Conservation (phyloP, 495 filamentous ascomycete genomes). For the Aspergillus cavernicola region DNA sequence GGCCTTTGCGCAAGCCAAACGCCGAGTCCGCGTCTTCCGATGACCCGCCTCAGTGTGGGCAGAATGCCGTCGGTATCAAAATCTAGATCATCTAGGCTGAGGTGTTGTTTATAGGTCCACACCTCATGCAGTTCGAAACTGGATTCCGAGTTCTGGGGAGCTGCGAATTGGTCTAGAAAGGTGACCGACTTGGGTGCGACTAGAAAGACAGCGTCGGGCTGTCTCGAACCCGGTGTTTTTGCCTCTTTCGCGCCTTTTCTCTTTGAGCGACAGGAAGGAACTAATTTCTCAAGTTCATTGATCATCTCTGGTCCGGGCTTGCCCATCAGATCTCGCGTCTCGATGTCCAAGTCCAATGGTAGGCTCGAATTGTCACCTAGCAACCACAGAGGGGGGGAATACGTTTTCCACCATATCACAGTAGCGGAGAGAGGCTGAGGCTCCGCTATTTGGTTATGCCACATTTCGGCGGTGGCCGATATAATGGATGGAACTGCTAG, state of each 20-base stretch:
- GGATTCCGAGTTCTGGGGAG: constrained; percentile 23
- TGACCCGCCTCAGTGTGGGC: constrained; percentile 66
- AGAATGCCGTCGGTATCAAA: constrained; percentile 79
- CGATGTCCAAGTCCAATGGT: constrained; percentile 48
- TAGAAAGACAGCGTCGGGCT: constrained; percentile 51
- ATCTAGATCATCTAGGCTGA: constrained; percentile 92
- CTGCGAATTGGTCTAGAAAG: constrained; percentile 62
- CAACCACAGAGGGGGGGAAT: constrained; percentile 89
- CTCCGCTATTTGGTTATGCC: constrained; percentile 17
- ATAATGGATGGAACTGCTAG: constrained; percentile 44
- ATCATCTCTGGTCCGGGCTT: constrained; percentile 60
- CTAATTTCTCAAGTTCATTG: constrained; percentile 45
- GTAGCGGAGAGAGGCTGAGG: constrained; percentile 52
- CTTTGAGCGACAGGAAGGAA: constrained; percentile 51
- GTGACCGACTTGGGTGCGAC: constrained; percentile 67
- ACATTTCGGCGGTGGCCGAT: constrained; percentile 11
- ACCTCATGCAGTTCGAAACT: constrained; percentile 52
- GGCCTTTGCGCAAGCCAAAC: constrained; percentile 55
- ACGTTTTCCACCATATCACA: constrained; percentile 97
- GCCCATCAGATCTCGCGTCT: constrained; percentile 82
- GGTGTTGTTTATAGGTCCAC: constrained; percentile 69
- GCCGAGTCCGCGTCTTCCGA: constrained; percentile 75
- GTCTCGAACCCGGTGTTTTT: neutral
- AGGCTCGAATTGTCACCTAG: constrained; percentile 67
- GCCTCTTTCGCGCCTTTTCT: neutral